Evolutionary conservation across 106 monocot species (phyloP), one percentile per base, ranked within the genome.

Genomic region (Apostasia shenzhenica): DNA sequence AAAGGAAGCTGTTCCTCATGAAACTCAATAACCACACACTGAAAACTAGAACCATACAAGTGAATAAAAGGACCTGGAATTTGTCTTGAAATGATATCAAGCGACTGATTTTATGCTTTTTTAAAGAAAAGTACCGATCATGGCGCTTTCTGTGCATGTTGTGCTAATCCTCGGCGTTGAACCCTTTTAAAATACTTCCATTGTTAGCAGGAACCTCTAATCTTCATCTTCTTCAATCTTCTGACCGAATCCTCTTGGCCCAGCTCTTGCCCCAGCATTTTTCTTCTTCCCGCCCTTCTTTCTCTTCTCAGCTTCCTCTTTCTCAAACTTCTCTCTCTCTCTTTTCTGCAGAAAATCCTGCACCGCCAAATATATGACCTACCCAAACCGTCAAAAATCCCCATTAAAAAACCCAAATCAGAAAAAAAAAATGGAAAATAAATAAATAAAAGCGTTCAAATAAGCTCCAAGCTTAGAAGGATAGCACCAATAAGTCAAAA

Each of bases 311-410:
- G 73, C 72, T 78, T 90, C 94, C 62, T 85, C 88, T 71, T 88
- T 91, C 79, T 91, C 94, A 55, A 94, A 94, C 75, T 91, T 91
- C 6, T 94, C 94, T 68, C 70, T 85, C 68, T 91, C 88, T 51
- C 91, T 86, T 62, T 94, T 94, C 79, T 81, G 83, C 74, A 94
- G 69, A 73, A 85, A 94, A 64, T 94, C 91, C 8, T 83, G 81
- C 43, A 94, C 85, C 13, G 74, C 85, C 72, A 92, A 79, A 76
- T 86, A 95, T 59, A 95, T 71, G 42, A 90, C 81, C 90, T 94
- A 74, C 50, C 47, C 44, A 72, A 78, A 47, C 47, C 54, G 1
- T 62, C 64, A 49, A n/a, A 75, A 41, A 26, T 26, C 26, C 26
- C 5, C 50, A 51, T 41, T 7, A 57, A 55, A 45, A 41, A 2